Base-by-base conservation (phyloP, 495 filamentous ascomycete genomes). In the Neurospora sp. region DNA sequence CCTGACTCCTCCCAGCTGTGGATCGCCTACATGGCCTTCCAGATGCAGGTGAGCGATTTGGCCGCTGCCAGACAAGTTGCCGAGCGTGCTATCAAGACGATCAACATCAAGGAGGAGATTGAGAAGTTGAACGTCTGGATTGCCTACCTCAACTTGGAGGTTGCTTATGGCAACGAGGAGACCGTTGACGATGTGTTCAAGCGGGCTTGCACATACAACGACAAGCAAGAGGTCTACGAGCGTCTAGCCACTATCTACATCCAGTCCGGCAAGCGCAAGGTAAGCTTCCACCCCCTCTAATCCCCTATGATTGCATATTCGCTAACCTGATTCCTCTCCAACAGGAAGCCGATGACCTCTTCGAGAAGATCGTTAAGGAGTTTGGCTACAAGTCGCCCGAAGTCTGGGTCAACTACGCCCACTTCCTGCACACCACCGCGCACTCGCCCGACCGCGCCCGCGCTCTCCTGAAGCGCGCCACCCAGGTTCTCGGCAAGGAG, bases 81-180 rank as follows among this genome's bases (percentile, higher is more conserved):
- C 35, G 91, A 97, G 81, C 91, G 96, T 72, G 96, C 96, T 14
- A 85, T 98, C 71, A 89, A 90, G 75, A 94, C 90, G 10, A 98
- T 98, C 79, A 90, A 91, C 81, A 93, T 95, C 75, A 88, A 90
- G 27, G 93, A 97, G 77, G 90, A 97, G 76, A 86, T 88, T 0
- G 96, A 97, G 81, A 97, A 97, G 84, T 82, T 96, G 77, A 97
- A 97, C 82, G 88, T 97, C 73, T 99, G 96, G 96, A 89, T 94
- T 74, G 96, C 93, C 3, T 87, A 95, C 81, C 87, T 99, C 73
- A 98, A 99, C 82, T 86, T 98, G 74, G 96, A 99, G 81, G 94
- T 94, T 76, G 89, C 91, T 4, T 98, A 96, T 76, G 94, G 96
- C 70, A 92, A 85, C 73, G 91, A 94, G 38, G 94, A 96, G 71